Base-by-base conservation (phyloP, 2,329 filamentous ascomycete genomes). In the Sporothrix euskadiensis region DNA sequence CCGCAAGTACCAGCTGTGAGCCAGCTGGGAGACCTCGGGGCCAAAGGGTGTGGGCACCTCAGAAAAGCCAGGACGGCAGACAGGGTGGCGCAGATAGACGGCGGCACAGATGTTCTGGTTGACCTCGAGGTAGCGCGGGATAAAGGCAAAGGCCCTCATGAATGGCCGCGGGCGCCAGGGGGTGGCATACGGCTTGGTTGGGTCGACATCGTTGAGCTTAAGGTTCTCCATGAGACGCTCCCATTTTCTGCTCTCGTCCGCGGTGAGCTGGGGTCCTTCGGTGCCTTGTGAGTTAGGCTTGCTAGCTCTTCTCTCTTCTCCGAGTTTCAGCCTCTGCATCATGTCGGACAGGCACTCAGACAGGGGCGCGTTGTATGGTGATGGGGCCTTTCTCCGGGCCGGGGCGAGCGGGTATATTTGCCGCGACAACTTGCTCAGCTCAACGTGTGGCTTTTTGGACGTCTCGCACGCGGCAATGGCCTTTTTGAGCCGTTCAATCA, bases 31-130 rank as follows among this genome's bases (percentile, higher is more conserved):
- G n/a, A 90, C 87, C 76, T 89, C 84, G 73, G 88, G 84, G 69
- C 85, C 83, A 82, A 94, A 98, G 22, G 95, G 95, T 32, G 93
- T 94, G 1, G 95, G 95, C 75, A 95, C 91, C 82, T 95, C 96
- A 4, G 92, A 90, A 76, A 89, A 79, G 12, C 94, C 94, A 2
- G 91, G 91, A 75, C 94, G 88, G 35, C 94, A 96, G 59, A 98
- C 95, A 0, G 96, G 96, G 84, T 99, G 95, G 73, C 96, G 88
- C 75, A 99, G 84, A 82, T 99, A 99, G 56, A 99, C 94, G 12
- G 96, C 96, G 0, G 94, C 91, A 83, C 96, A 99, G 78, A 98
- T 92, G 80, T 94, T 97, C 82, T 97, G 96, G 85, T 98, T 98
- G 78, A 99, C 96, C 84, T 99, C 97, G 75, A 99, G 88, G 82